These are phyloP conservation scores for Xylariaceae sp. DNA, from an alignment of 2,329 filamentous ascomycete genomes.

Conservation along the genomic window DNA sequence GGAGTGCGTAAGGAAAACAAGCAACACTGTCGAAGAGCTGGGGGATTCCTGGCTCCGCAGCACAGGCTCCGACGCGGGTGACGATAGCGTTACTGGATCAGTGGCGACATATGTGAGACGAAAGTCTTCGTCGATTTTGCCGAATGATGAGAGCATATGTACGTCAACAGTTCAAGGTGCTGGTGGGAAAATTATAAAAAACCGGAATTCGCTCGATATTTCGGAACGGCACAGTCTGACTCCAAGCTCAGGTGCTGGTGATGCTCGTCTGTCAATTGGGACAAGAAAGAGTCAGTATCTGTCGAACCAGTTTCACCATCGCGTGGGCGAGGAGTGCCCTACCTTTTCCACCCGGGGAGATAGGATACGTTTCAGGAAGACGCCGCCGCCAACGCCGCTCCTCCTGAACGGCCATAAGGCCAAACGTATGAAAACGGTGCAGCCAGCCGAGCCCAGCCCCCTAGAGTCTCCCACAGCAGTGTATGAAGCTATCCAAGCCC, in stretches of 20 bases:
- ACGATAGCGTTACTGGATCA: constrained; percentile 5
- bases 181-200: too few relatives aligned
- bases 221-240: constrained; percentile 11
- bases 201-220: too few relatives aligned
- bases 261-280: constrained; percentile 13
- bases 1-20: too few relatives aligned
- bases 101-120: constrained; percentile 34
- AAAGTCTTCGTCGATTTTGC: constrained; percentile 47
- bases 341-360: constrained; percentile 52
- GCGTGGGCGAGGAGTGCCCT: constrained; percentile 53
- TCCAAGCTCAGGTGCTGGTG: constrained; percentile 40
- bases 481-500: constrained; percentile 45
- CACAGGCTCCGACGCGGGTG: too few relatives aligned
- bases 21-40: constrained; percentile 29
- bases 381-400: constrained; percentile 52
- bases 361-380: constrained; percentile 42
- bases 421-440: constrained; percentile 39
- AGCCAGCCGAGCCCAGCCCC: constrained; percentile 45
- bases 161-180: constrained; percentile 34
- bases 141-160: constrained; percentile 32
- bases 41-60: constrained; percentile 30
- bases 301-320: constrained; percentile 44
- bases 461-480: constrained; percentile 48
- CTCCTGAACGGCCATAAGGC: constrained; percentile 39
- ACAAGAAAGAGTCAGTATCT: constrained; percentile 6